Evolutionary conservation across 2,329 filamentous ascomycete genomes (phyloP), one percentile per base, ranked within the genome.

Genomic region (Aspergillus tubingensis): DNA sequence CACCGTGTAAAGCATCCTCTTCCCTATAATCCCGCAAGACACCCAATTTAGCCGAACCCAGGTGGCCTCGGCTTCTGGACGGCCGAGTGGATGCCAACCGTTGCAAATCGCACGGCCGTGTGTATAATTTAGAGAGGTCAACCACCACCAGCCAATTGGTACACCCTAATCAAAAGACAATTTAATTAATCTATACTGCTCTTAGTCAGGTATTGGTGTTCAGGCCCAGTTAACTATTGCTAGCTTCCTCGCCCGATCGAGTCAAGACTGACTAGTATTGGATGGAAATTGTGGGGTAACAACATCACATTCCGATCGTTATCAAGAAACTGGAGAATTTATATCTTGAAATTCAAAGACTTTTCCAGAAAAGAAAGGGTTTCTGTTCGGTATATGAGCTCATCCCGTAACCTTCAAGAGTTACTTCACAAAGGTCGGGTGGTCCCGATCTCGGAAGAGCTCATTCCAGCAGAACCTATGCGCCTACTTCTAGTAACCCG

Each of bases 21-120:
- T 4, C 25, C n/a, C 47, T 19, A 50, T 50, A 50, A 50, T 50
- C 47, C 47, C 47, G 47, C 47, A 50, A 32, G 41, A 8, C 25
- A 50, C 15, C 25, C 47, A 30, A 49, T 30, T 50, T 50, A 50
- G 23, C 47, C 47, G 47, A 50, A 50, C 47, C n/a, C n/a, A 32
- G 25, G 17, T 30, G 47, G 47, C 47, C 23, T 32, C 47, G 47
- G 25, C n/a, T 36, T 32, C 47, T 30, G 25, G 15, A 30, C 15
- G 23, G 27, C 25, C 23, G 15, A 17, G 36, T 25, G 19, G 52
- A 30, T 39, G 17, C 51, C 3, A 17, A 30, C 15, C 13, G 5
- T 50, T 27, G 41, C 19, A 23, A 44, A 23, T 36, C 11, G 11
- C 41, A 44, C 21, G 8, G 8, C 15, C 8, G 25, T 6, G 15